phyloP scores from a whole-genome alignment of 768 basidiomycete genomes.

The Coprinellus aureogranulatus region DNA sequence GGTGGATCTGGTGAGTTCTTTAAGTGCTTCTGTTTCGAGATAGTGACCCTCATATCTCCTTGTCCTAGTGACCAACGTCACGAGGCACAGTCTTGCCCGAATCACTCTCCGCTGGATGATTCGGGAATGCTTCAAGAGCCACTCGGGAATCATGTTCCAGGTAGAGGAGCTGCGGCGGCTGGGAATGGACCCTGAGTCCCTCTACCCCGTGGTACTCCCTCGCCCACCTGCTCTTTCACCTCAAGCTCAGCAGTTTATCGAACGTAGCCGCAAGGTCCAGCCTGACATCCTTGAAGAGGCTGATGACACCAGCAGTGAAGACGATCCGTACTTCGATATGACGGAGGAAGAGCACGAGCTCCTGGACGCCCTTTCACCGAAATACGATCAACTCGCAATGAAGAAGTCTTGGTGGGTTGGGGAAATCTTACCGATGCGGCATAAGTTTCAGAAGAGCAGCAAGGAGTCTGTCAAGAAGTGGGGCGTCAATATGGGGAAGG shows the following conservation, averaged over 20 bases:
- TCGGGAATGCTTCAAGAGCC: constrained; percentile 56
- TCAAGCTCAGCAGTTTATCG: constrained; percentile 16
- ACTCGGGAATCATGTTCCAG: constrained; percentile 60
- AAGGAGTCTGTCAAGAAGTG: constrained; percentile 26
- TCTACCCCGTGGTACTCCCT: constrained; percentile 34
- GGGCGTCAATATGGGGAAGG: constrained; percentile 33
- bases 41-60: not conserved
- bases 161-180: constrained; percentile 37
- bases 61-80: constrained; percentile 36
- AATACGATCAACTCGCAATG: constrained; percentile 58
- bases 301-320: constrained; percentile 39
- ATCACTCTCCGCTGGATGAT: constrained; percentile 69
- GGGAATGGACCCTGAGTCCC: constrained; percentile 39
- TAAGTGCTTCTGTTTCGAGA: too few relatives aligned
- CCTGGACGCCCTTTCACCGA: constrained; percentile 51
- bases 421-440: constrained; percentile 51
- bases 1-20: constrained; percentile 44
- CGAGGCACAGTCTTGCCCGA: constrained; percentile 42
- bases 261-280: constrained; percentile 14
- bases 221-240: constrained; percentile 29
- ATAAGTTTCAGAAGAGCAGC: constrained; percentile 34
- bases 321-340: constrained; percentile 40
- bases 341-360: constrained; percentile 64
- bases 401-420: constrained; percentile 63
- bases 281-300: constrained; percentile 35